phyloP scores from a whole-genome alignment of 148 eudicot genomes.

The Pharnaceum exiguum region DNA sequence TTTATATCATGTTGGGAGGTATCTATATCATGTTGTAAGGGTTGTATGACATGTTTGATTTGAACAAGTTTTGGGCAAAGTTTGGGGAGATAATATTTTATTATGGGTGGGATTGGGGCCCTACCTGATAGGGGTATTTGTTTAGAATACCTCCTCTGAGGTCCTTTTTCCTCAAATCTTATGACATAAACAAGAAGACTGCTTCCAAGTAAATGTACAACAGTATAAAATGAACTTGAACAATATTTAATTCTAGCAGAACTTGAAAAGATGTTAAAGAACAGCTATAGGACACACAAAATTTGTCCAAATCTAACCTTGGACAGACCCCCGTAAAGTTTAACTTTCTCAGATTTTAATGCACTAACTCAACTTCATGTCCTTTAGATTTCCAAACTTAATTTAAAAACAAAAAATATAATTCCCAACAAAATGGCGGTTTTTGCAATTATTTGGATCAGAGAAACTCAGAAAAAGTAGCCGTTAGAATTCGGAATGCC shows the following conservation, averaged over 20 bases:
- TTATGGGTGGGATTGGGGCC: too few species aligned
- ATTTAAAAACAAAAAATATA: not conserved
- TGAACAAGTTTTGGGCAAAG: too few species aligned
- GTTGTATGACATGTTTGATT: too few species aligned
- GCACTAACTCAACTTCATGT: not conserved
- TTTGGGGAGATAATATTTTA: too few species aligned
- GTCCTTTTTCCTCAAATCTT: slow-evolving; percentile 10
- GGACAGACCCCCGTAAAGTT: slow-evolving; percentile 14
- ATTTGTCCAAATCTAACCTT: slow-evolving; percentile 12
- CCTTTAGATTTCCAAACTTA: not conserved
- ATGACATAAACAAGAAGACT: not conserved
- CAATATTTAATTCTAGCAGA: not conserved
- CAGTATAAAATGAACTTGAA: not conserved
- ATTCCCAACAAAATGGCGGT: slow-evolving; percentile 1
- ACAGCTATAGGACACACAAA: slow-evolving; percentile 9
- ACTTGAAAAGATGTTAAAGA: not conserved
- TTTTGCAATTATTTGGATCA: slow-evolving; percentile 7
- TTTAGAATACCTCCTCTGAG: too few species aligned
- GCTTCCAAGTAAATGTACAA: not conserved
- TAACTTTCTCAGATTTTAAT: not conserved
- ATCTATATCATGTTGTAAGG: too few species aligned
- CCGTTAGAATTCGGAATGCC: slow-evolving; percentile 9
- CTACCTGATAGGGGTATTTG: too few species aligned
- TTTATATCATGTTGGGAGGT: too few species aligned
- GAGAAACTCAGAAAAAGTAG: slow-evolving; percentile 17